Evolutionary conservation across 345 rosid species (phyloP), one percentile per base, ranked within the genome.

Genomic region (Hibiscus trionum): DNA sequence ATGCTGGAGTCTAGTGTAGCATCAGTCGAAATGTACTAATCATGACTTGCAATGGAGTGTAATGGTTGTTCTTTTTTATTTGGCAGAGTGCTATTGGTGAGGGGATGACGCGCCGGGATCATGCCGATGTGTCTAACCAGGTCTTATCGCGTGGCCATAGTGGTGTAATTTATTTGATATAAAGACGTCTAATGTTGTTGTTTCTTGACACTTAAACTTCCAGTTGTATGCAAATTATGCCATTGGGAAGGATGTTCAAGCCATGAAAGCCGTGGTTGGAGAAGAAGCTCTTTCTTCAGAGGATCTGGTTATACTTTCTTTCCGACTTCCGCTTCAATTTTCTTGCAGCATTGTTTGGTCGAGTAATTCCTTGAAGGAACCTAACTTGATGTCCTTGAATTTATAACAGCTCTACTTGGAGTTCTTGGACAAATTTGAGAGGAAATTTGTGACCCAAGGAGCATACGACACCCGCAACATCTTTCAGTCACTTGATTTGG

Each of bases 251-350:
- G 98, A 93, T 79, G 97, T 93, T 12, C 96, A 93, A 80, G 97
- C 98, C 60, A 93, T 93, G 98, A 90, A 93, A 83, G 97, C 96
- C 65, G 98, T 93, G 80, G 98, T 93, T 17, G 98, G 98, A 87
- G 98, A 91, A 80, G 98, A 93, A 88, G 98, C 98, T 15, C 97
- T 93, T 71, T 93, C 97, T 65, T 89, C 97, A 1, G 98, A 93
- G 84, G 98, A 93, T 73, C 82, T 93, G 98, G 98, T 93, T 69
- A 62, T 67, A 68, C 69, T 67, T 42, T 57, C 74, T 69, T 42
- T 75, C 68, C 66, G 70, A 42, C 71, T 59, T 17, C 21, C 27
- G n/a, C 75, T 2, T 57, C 35, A 73, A 60, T 31, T 64, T 9
- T 44, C 21, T 70, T 68, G 11, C 5, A 59, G 21, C 72, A 0